A percentile compares a stretch with the other conserved stretches of the same genome.
Evolutionary conservation across 2,329 filamentous ascomycete genomes (phyloP).

Genomic region (Uncinocarpus reesii): DNA sequence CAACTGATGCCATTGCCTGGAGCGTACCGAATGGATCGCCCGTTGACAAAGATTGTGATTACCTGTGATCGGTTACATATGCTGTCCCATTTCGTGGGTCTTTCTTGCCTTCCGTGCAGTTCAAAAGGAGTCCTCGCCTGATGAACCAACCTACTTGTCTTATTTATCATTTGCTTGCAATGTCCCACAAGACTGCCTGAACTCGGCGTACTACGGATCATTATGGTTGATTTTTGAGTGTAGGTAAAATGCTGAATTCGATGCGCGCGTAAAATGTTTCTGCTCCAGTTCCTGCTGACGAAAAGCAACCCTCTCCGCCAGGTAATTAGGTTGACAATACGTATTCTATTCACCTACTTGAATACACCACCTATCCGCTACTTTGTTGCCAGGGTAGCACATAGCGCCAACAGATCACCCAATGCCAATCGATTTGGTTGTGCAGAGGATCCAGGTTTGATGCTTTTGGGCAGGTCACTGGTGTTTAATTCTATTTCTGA

Average conservation of each 20-base stretch:
- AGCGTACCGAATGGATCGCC: background rate
- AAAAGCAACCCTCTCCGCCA: background rate
- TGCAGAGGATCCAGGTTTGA: background rate
- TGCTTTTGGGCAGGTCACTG: background rate
- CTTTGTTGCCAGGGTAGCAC: constrained; percentile 7
- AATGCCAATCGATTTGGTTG: constrained; percentile 1
- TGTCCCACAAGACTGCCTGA: background rate
- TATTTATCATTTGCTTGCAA: background rate
- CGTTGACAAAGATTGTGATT: background rate
- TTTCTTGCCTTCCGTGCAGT: background rate
- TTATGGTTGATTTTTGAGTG: background rate
- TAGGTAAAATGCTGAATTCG: background rate
- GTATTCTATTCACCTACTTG: background rate
- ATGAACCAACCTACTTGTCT: background rate
- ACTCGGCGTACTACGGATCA: background rate
- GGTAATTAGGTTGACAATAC: background rate
- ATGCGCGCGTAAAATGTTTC: background rate
- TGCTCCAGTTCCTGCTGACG: background rate
- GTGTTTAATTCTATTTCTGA: background rate
- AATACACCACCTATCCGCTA: background rate
- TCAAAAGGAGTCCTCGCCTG: background rate
- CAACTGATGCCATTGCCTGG: background rate
- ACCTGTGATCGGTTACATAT: background rate
- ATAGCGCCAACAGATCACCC: constrained; percentile 2
- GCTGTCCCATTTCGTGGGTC: background rate